A percentile compares a stretch with the other conserved stretches of the same genome.
Evolutionary conservation across 345 rosid genomes (phyloP).

Genomic region (Gossypium rotundifolium): DNA sequence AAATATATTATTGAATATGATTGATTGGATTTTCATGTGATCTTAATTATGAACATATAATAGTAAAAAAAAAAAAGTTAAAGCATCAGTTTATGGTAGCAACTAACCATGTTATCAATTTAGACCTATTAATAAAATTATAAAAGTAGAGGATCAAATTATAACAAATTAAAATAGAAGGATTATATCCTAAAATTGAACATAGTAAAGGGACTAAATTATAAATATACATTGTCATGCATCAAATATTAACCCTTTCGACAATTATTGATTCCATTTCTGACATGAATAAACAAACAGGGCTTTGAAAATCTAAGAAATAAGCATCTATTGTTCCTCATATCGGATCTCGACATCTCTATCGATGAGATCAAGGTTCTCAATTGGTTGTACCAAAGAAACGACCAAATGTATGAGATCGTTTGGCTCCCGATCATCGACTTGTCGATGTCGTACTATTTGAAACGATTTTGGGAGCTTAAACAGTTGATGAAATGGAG

Average conservation of each 20-base stretch:
- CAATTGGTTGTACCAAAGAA: conserved; percentile 14
- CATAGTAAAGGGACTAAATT: too few relatives aligned
- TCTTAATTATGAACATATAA: too few relatives aligned
- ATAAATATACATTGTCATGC: too few relatives aligned
- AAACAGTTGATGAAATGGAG: conserved; percentile 64
- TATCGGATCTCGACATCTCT: conserved; percentile 43
- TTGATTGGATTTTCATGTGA: too few relatives aligned
- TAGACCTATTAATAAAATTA: too few relatives aligned
- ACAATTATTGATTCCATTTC: neutral
- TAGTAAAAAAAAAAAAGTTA: too few relatives aligned
- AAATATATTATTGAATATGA: too few relatives aligned
- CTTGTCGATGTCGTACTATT: neutral
- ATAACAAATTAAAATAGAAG: too few relatives aligned
- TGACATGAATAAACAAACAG: conserved; percentile 24
- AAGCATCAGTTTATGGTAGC: too few relatives aligned
- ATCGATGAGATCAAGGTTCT: conserved; percentile 27
- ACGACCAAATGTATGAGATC: conserved; percentile 14
- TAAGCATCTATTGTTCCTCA: conserved; percentile 56
- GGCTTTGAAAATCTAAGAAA: conserved; percentile 53
- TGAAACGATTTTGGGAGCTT: conserved; percentile 22
- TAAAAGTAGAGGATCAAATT: too few relatives aligned
- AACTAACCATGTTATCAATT: too few relatives aligned
- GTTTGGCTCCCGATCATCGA: conserved; percentile 45
- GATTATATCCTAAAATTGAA: too few relatives aligned
- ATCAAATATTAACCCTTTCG: neutral